Conservation (phyloP, 768 basidiomycete genomes). For the Tylopilus plumbeoviolaceoides region DNA sequence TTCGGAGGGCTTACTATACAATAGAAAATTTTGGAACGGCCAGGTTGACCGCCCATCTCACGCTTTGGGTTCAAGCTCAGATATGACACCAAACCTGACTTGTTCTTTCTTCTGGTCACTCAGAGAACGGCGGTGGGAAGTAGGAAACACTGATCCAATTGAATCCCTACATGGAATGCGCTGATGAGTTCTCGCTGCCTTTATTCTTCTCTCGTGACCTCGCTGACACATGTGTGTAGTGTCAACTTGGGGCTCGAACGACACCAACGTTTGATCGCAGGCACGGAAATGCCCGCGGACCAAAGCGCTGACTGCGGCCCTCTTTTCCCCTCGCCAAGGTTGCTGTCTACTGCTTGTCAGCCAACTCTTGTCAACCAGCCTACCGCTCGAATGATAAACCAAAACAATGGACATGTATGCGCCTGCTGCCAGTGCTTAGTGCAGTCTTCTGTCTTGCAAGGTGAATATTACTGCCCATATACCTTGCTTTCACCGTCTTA, state of each 20-base stretch:
- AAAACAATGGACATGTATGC: background rate
- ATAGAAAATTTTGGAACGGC: background rate
- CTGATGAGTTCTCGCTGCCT: background rate
- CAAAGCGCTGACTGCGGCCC: background rate
- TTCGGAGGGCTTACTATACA: constrained; percentile 1
- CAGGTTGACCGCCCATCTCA: constrained; percentile 8
- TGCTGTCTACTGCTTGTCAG: background rate
- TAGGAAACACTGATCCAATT: constrained; percentile 7
- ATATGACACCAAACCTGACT: constrained; percentile 1
- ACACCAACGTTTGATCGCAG: constrained; percentile 2
- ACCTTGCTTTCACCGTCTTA: background rate
- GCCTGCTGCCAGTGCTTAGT: background rate
- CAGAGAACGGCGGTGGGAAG: background rate
- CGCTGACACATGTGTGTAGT: constrained; percentile 13
- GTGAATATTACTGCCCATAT: background rate
- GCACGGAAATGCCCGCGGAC: constrained; percentile 17
- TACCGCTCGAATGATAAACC: background rate
- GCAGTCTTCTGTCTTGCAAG: background rate
- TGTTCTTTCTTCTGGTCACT: background rate
- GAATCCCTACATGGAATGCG: background rate
- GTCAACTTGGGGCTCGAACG: background rate
- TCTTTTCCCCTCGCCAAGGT: background rate
- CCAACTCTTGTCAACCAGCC: background rate
- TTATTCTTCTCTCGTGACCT: constrained; percentile 1
- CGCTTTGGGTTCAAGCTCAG: constrained; percentile 14